Base-by-base conservation (phyloP, 768 basidiomycete species). In the Kwoniella dejecticola region DNA sequence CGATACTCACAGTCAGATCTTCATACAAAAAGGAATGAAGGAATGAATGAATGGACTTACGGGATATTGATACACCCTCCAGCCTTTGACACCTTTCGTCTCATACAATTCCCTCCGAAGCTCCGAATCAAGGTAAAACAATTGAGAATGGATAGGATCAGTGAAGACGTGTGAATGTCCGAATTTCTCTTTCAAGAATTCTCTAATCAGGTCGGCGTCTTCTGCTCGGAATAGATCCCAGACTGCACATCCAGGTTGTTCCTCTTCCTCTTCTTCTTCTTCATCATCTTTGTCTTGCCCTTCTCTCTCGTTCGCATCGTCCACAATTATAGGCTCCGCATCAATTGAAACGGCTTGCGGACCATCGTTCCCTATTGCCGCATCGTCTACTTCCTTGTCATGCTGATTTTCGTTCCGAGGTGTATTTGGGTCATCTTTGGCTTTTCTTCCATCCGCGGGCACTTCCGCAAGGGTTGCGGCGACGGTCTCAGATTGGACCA, bases 131-230 rank as follows among this genome's bases (percentile, higher is more conserved):
- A 98, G 80, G 76, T 93, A 98, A 74, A 90, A 87, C 67, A 87
- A 83, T 76, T 97, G 95, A 11, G 87, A 85, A 78, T 97, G 92
- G 60, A 98, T 95, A 0, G 93, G 93, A 77, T 97, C 95, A 45
- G 72, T 72, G 50, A 72, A 69, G 4, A 44, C 58, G 21, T 66
- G 76, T 8, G 45, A 53, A 17, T 40, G 12, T 1, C 67, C 71
- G 58, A 85, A 87, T 67, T 85, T 85, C 66, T 83, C 83, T 67
- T 83, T 84, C 48, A 97, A 80, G 79, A 91, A 96, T 52, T 75
- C 71, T 10, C 94, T 85, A 30, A 98, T 81, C 75, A 84, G 85
- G n/a, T 85, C 83, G 27, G 90, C 86, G 70, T 95, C 92, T 56
- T 88, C 84, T 0, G 90, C 86, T 24, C 86, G 84, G 81, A 85